Evolutionary conservation across 805 yeast species (phyloP), one percentile per base, ranked within the genome.

Genomic region (Starmerella stellata): DNA sequence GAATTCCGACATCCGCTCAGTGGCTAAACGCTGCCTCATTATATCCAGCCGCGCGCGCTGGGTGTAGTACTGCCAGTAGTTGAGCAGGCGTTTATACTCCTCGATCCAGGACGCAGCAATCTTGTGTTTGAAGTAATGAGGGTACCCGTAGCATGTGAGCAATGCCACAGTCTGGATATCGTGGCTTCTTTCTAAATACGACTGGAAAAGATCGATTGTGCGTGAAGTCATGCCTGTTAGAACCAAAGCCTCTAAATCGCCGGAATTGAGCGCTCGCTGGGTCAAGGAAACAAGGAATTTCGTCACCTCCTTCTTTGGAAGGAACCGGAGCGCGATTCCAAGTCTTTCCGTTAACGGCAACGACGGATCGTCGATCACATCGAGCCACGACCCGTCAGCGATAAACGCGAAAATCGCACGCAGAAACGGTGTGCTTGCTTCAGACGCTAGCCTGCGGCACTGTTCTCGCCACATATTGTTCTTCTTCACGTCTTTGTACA

Each of bases 371-470:
- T 82, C 93, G 38, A 87, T 63, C 1, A 87, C 93, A 52, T 82
- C 95, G 75, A 87, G 77, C 95, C 96, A 87, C 46, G 85, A 90
- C 34, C 81, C 78, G 52, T 87, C 95, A 0, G 95, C 83, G 38
- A 87, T 77, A 49, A 75, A 87, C 0, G 95, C 95, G 63, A 87
- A 87, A 1, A 87, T 79, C 0, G 93, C 94, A 33, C 95, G 62
- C 43, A 87, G 59, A 53, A 87, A 87, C 0, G 96, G 95, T 52
- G 80, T 76, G 11, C 78, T 87, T 40, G 87, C 63, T 48, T 82
- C 95, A n/a, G 78, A 69, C 0, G 95, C 79, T 66, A 87, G 69
- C 41, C 68, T 68, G 39, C 95, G 73, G 55, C 95, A 87, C 54
- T 82, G 94, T 40, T 82, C 93, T 50, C 81, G 76, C 96, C 96